Evolutionary conservation across 1,284 basidiomycete genomes (phyloP).

Genomic region (Ganoderma resinaceum): DNA sequence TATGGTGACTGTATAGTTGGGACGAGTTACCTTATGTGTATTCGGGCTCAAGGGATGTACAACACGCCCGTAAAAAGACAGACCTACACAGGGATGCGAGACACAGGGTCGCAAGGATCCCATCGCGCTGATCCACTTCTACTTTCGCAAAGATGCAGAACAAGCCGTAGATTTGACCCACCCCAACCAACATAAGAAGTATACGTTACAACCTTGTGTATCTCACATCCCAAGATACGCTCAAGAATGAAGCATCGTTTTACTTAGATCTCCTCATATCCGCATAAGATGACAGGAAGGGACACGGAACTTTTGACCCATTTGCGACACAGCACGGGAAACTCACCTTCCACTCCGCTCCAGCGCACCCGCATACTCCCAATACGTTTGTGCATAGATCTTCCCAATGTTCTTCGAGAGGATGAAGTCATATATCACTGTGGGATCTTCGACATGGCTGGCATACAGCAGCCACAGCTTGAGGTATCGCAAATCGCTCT

Average conservation of each 20-base stretch:
- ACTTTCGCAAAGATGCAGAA: not conserved
- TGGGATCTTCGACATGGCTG: constrained; percentile 74
- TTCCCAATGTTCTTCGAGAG: constrained; percentile 89
- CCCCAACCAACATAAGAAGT: not conserved
- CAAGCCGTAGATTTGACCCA: not conserved
- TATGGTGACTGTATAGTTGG: not conserved
- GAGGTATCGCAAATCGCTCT: constrained; percentile 88
- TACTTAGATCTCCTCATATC: not conserved
- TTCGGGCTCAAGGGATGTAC: not conserved
- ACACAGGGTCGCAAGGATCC: not conserved
- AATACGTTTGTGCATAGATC: constrained; percentile 83
- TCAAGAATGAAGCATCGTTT: not conserved
- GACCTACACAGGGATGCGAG: not conserved
- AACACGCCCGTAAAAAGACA: not conserved
- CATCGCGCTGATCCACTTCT: not conserved
- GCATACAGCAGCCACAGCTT: constrained; percentile 92
- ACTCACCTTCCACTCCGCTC: constrained; percentile 38
- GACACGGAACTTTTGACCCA: not conserved
- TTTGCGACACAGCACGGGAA: not conserved
- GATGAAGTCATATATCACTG: constrained; percentile 83
- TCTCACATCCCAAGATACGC: not conserved
- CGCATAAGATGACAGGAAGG: not conserved
- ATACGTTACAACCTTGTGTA: not conserved
- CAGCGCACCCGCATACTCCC: constrained; percentile 72
- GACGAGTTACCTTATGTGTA: not conserved